Evolutionary conservation across 352 stramenopile genomes (phyloP).

Genomic region (Globisporangium ultimum): DNA sequence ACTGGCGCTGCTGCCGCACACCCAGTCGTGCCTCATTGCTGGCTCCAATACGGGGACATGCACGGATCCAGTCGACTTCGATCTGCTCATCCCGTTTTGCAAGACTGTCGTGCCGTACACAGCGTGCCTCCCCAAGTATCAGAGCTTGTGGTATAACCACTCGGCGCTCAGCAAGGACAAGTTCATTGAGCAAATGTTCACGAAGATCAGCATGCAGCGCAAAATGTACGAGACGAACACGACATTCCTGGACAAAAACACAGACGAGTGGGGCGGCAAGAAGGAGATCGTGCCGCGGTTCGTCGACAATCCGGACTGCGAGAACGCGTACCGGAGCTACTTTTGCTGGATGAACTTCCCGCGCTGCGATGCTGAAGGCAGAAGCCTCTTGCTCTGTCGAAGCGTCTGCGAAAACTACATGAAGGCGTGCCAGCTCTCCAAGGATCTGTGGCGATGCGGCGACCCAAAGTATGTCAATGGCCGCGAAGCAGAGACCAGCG

Average conservation of each 20-base stretch:
- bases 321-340: conserved; percentile 89
- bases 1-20: neutral
- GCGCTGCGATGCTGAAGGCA: conserved; percentile 80
- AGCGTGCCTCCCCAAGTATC: conserved; percentile 64
- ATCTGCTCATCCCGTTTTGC: conserved; percentile 70
- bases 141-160: conserved; percentile 79
- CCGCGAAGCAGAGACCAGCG: conserved; percentile 52
- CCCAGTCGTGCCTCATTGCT: conserved; percentile 32
- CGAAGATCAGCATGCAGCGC: conserved; percentile 53
- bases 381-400: conserved; percentile 80
- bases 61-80: conserved; percentile 56
- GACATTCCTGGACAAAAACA: conserved; percentile 47
- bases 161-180: conserved; percentile 69
- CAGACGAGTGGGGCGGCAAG: conserved; percentile 65
- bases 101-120: conserved; percentile 67
- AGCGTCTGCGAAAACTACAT: conserved; percentile 92
- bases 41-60: conserved; percentile 62
- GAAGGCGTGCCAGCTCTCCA: conserved; percentile 74
- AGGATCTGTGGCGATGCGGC: conserved; percentile 87
- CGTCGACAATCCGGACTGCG: conserved; percentile 82
- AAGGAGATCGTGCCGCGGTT: conserved; percentile 74
- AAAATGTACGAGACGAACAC: conserved; percentile 64
- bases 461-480: conserved; percentile 73
- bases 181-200: conserved; percentile 66
- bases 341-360: conserved; percentile 92